Conservation (phyloP, 805 yeast species). For the Barnettozyma salicaria region DNA sequence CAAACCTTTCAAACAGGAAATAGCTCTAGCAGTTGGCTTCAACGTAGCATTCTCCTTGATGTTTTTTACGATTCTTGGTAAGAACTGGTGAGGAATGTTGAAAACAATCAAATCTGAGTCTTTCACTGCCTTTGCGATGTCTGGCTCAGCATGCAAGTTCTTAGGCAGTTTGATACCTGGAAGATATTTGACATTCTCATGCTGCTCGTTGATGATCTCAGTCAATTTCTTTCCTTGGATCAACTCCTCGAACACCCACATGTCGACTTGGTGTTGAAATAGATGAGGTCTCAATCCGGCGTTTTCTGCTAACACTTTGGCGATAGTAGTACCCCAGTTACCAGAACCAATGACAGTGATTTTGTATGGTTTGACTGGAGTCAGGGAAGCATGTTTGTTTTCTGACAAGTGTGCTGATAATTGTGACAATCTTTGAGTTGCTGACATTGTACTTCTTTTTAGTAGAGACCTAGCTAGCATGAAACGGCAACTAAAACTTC, state of each 20-base stretch:
- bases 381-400: slow-evolving; percentile 15
- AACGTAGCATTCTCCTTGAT: slow-evolving; percentile 60
- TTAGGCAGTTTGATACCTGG: slow-evolving; percentile 83
- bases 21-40: slow-evolving; percentile 68
- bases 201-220: slow-evolving; percentile 81
- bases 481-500: too few species aligned
- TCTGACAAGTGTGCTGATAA: slow-evolving; percentile 15
- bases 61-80: slow-evolving; percentile 69
- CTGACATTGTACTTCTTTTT: slow-evolving; percentile 5
- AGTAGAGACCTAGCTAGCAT: too few species aligned
- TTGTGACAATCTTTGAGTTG: slow-evolving; percentile 6
- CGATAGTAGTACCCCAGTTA: slow-evolving; percentile 97
- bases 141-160: slow-evolving; percentile 87
- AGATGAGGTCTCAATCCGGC: slow-evolving; percentile 62
- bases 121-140: slow-evolving; percentile 64
- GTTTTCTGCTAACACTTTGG: slow-evolving; percentile 91
- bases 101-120: slow-evolving; percentile 85
- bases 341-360: slow-evolving; percentile 90
- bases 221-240: slow-evolving; percentile 69
- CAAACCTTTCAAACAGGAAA: slow-evolving; percentile 88
- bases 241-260: slow-evolving; percentile 96
- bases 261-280: slow-evolving; percentile 69
- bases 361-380: slow-evolving; percentile 37
- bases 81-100: slow-evolving; percentile 96
- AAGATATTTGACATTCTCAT: slow-evolving; percentile 91